Base-by-base conservation (phyloP, 78 protist species). In the Abeoforma whisleri region DNA sequence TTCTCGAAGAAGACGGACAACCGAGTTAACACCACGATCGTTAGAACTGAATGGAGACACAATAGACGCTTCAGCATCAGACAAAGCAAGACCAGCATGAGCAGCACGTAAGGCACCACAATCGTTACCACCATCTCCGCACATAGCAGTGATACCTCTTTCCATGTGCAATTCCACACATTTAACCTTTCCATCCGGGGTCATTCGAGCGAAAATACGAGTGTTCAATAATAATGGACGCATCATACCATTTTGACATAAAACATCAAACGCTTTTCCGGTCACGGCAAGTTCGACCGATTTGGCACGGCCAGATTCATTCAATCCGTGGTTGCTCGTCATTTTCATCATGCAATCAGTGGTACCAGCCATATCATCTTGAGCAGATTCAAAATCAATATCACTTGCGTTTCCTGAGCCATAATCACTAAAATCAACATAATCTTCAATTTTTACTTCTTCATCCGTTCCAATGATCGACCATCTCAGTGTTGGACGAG, bases 41-140 rank as follows among this genome's bases (percentile, higher is more conserved):
- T n/a, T 0, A 37, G 89, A 84, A 48, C 95, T 92, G 76, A 94
- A 92, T 31, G 96, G 93, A 0, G 96, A 94, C 2, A 94, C 96
- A 0, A 90, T 88, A 2, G 93, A 89, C 1, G 93, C 93, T 76
- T 93, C 96, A 2, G 91, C 92, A 31, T 90, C 89, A 1, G 91
- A 84, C 1, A 93, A 69, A 12, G 90, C 86, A 2, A 93, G 22
- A 39, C 93, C 93, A 32, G 88, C 87, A 35, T 87, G 85, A 31
- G 93, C 93, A 23, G 92, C 93, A 69, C 87, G 89, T 73, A 93
- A 88, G 0, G 94, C 93, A 2, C 87, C 81, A 39, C 91, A 84
- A 87, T 94, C 96, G 80, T 93, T 93, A 76, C 92, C 93, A 33
- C 93, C 93, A 62, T 93, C 95, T 32, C 95, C 95, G 57, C 90